Evolutionary conservation across 2,329 filamentous ascomycete genomes (phyloP), one percentile per base, ranked within the genome.

Genomic region (Trichoderma arundinaceum): DNA sequence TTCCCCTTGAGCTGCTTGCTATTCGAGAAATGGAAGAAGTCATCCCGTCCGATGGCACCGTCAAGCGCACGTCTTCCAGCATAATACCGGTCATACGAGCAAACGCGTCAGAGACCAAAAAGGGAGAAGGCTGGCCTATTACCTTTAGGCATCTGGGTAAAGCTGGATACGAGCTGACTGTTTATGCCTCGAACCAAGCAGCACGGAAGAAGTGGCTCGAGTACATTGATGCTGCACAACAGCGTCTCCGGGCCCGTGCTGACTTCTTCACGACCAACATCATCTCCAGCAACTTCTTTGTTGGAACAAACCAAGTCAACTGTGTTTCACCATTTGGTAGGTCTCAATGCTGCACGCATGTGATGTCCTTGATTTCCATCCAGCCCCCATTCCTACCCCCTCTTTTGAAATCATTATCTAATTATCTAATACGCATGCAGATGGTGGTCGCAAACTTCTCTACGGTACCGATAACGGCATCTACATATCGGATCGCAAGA

Each of bases 11-110:
- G 76, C 84, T 99, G 7, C 84, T 99, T 15, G 89, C 95, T 28
- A 98, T 99, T 71, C 90, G 91, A 61, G 94, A 98, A 75, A 98
- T 99, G 94, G 94, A 98, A 61, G 93, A 97, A 75, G 89, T 98
- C 35, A 92, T 97, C 48, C 94, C 94, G 3, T 89, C 87, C 69
- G 79, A 89, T 56, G 93, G 93, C 28, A 84, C 92, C 52, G 83
- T 92, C 39, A 98, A 97, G 80, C 86, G 95, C 59, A 90, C 94
- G 13, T 96, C 94, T 1, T 95, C 93, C 2, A 94, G 92, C 76
- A 82, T 98, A 72, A 87, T 96, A 51, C 83, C 85, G 41, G 80
- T 82, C 59, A 79, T 85, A 51, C 78, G 84, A 54, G 78, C 79
- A 64, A 81, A 80, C 58, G 76, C 78, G 44, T 74, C 76, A 2